These are phyloP conservation scores for bread wheat (Triticum aestivum) DNA, from an alignment of 176 grass and related monocot species.

Conservation along the genomic window IWGSC_CS_RefSeq_v2.1 NC_057812.1:600511090-600511589, in stretches of 20 bases:
- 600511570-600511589: slow-evolving; percentile 1
- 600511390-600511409: background rate
- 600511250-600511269: slow-evolving; percentile 70
- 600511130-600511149: slow-evolving; percentile 85
- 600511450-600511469: background rate
- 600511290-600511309: background rate
- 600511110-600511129: slow-evolving; percentile 90
- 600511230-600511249: slow-evolving; percentile 99
- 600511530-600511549: background rate
- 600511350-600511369: background rate
- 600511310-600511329: background rate
- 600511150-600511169: slow-evolving; percentile 67
- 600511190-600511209: slow-evolving; percentile 92
- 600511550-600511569: background rate
- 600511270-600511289: background rate
- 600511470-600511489: background rate
- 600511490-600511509: background rate
- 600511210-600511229: slow-evolving; percentile 96
- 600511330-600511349: slow-evolving; percentile 32
- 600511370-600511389: background rate
- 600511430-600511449: background rate
- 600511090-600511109: slow-evolving; percentile 77
- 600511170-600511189: slow-evolving; percentile 90
- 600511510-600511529: background rate
- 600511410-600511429: slow-evolving; percentile 44